phyloP scores from a whole-genome alignment of 768 basidiomycete species.

The Tephrocybe sp. region DNA sequence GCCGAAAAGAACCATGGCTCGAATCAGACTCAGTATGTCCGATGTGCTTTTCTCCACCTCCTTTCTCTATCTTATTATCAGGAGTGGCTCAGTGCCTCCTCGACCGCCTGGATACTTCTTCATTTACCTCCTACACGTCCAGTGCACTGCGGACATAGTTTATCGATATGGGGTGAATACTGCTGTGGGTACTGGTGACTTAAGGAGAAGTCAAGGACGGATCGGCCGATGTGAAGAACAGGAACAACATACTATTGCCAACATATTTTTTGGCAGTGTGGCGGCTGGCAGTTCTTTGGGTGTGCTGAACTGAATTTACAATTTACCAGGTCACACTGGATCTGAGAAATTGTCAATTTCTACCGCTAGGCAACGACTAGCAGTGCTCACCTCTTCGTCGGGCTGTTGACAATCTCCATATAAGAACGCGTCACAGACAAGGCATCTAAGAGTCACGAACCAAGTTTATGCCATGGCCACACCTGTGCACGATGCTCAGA shows the following conservation, averaged over 20 bases:
- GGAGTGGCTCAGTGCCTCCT: not conserved
- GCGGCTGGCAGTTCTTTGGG: conserved; percentile 47
- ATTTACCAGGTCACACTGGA: conserved; percentile 56
- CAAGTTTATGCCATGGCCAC: conserved; percentile 52
- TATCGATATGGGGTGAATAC: conserved; percentile 66
- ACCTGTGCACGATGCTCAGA: conserved; percentile 34
- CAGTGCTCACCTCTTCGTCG: conserved; percentile 51
- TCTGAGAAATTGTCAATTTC: conserved; percentile 35
- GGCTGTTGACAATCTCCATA: conserved; percentile 34
- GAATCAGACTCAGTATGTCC: conserved; percentile 7
- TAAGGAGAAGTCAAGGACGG: conserved; percentile 14
- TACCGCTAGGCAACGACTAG: not conserved
- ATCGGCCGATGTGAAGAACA: not conserved
- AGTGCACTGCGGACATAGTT: conserved; percentile 53
- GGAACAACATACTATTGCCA: conserved; percentile 65
- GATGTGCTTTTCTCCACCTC: not conserved
- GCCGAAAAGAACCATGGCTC: conserved; percentile 4
- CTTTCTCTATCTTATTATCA: not conserved
- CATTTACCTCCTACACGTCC: conserved; percentile 5
- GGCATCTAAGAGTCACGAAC: conserved; percentile 34
- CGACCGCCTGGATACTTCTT: too few species aligned
- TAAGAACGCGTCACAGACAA: not conserved
- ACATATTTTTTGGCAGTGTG: conserved; percentile 54
- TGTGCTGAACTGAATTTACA: conserved; percentile 69
- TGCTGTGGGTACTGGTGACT: conserved; percentile 68